Evolutionary conservation across 352 stramenopile genomes (phyloP).

Genomic region (Pythium dissimile): DNA sequence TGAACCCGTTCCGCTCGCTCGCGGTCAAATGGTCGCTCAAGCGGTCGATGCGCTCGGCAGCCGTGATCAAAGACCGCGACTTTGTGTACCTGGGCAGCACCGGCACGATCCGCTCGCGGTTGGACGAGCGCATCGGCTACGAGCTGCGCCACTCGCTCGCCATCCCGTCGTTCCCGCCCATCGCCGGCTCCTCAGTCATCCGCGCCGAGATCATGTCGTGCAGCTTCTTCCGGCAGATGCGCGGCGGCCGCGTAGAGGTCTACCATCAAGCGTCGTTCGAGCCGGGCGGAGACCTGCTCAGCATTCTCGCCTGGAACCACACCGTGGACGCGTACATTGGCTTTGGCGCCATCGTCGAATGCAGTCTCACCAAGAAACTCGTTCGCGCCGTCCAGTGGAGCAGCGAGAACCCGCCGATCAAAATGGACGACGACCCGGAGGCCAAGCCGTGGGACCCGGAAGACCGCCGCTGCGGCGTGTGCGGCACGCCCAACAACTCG

Average conservation of each 20-base stretch:
- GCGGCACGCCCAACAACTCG: conserved; percentile 25
- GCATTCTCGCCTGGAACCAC: conserved; percentile 40
- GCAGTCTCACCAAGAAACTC: conserved; percentile 60
- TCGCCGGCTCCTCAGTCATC: conserved; percentile 44
- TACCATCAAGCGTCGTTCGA: conserved; percentile 64
- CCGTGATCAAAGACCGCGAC: conserved; percentile 49
- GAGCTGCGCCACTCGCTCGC: conserved; percentile 69
- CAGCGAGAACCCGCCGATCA: conserved; percentile 18
- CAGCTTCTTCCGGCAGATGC: conserved; percentile 63
- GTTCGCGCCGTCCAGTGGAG: conserved; percentile 35
- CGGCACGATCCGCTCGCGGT: conserved; percentile 32
- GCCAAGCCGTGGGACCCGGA: conserved; percentile 33
- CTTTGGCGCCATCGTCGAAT: conserved; percentile 40
- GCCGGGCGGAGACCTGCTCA: conserved; percentile 41
- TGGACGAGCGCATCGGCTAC: conserved; percentile 54
- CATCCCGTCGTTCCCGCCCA: conserved; percentile 46
- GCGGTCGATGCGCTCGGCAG: conserved; percentile 8
- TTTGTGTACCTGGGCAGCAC: conserved; percentile 60
- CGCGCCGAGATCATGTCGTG: conserved; percentile 62
- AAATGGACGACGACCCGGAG: conserved; percentile 11
- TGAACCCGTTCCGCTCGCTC: conserved; percentile 60
- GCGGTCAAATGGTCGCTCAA: conserved; percentile 54
- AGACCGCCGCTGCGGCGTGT: conserved; percentile 50
- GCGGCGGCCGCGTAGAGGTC: conserved; percentile 48
- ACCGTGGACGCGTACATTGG: conserved; percentile 39